Evolutionary conservation across 768 basidiomycete species (phyloP).

Genomic region (Strobilomyces echinocephalus): DNA sequence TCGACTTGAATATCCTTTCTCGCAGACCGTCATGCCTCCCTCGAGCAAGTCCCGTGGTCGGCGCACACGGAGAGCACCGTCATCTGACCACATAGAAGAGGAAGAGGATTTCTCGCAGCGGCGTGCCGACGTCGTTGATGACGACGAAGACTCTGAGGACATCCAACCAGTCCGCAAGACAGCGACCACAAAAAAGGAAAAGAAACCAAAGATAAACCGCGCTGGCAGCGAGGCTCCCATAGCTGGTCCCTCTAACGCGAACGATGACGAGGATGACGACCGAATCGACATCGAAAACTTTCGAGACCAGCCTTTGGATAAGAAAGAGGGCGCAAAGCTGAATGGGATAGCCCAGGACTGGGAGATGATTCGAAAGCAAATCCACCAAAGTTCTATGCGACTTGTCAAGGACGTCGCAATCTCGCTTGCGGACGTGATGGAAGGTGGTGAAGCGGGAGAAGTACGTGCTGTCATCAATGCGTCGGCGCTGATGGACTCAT

Average conservation of each 20-base stretch:
- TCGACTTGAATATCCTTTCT: not conserved
- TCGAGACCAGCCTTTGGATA: slow-evolving; percentile 60
- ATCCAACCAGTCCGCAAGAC: slow-evolving; percentile 34
- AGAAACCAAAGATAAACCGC: slow-evolving; percentile 27
- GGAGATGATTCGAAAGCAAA: slow-evolving; percentile 47
- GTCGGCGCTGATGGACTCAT: not conserved
- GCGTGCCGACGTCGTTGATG: slow-evolving; percentile 40
- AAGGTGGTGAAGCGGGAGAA: slow-evolving; percentile 47
- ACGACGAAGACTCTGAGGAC: slow-evolving; percentile 31
- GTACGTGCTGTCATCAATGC: slow-evolving; percentile 31
- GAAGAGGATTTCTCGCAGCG: slow-evolving; percentile 40
- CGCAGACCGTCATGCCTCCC: slow-evolving; percentile 29
- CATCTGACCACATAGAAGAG: slow-evolving; percentile 58
- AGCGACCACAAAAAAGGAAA: slow-evolving; percentile 28
- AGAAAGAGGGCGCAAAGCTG: slow-evolving; percentile 47
- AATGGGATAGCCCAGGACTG: slow-evolving; percentile 60
- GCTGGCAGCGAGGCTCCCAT: slow-evolving; percentile 9
- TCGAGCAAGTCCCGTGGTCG: slow-evolving; percentile 36
- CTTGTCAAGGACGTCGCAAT: slow-evolving; percentile 50
- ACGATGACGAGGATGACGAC: slow-evolving; percentile 42
- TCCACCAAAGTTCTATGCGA: slow-evolving; percentile 40
- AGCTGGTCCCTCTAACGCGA: slow-evolving; percentile 24
- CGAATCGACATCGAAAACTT: slow-evolving; percentile 60
- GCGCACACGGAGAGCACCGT: slow-evolving; percentile 41
- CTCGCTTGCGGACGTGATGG: slow-evolving; percentile 58